Conservation (phyloP, 148 eudicot genomes). For the Heliamphora exappendiculata region DNA sequence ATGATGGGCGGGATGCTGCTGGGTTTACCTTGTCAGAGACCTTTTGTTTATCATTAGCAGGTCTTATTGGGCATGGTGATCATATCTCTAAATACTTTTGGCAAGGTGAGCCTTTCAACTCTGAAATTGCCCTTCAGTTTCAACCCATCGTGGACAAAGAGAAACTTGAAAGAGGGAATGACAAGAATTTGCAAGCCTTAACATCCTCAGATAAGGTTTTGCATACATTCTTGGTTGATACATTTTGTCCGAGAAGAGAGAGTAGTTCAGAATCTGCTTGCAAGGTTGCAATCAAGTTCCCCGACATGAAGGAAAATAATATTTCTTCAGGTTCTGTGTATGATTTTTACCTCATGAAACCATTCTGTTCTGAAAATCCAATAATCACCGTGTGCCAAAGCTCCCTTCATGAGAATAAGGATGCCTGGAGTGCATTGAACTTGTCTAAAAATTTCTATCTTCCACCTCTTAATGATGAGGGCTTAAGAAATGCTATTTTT, state of each 20-base stretch:
- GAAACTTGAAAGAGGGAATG: conserved; percentile 19
- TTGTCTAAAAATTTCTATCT: conserved; percentile 51
- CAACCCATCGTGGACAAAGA: conserved; percentile 17
- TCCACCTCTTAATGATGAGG: conserved; percentile 81
- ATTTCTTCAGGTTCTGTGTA: conserved; percentile 13
- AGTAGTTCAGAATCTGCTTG: conserved; percentile 10
- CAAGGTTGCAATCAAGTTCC: conserved; percentile 8
- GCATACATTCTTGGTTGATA: conserved; percentile 52
- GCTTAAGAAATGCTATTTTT: conserved; percentile 54
- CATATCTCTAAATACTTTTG: conserved; percentile 53
- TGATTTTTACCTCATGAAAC: conserved; percentile 24
- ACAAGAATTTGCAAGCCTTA: conserved; percentile 18
- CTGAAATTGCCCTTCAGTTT: conserved; percentile 26
- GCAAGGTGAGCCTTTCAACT: conserved; percentile 35
- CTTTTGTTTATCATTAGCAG: conserved; percentile 72
- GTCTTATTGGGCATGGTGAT: conserved; percentile 84
- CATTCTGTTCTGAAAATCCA: conserved; percentile 70
- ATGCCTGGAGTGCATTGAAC: conserved; percentile 49
- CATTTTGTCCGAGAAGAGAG: conserved; percentile 29
- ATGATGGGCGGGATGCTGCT: conserved; percentile 22
- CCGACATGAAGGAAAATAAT: conserved; percentile 22
- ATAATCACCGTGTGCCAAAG: conserved; percentile 54
- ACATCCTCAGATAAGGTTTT: conserved; percentile 44
- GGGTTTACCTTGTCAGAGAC: conserved; percentile 74
- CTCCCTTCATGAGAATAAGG: conserved; percentile 43